phyloP scores from a whole-genome alignment of 257 asterid species.

The Solanum medicagineum region DNA sequence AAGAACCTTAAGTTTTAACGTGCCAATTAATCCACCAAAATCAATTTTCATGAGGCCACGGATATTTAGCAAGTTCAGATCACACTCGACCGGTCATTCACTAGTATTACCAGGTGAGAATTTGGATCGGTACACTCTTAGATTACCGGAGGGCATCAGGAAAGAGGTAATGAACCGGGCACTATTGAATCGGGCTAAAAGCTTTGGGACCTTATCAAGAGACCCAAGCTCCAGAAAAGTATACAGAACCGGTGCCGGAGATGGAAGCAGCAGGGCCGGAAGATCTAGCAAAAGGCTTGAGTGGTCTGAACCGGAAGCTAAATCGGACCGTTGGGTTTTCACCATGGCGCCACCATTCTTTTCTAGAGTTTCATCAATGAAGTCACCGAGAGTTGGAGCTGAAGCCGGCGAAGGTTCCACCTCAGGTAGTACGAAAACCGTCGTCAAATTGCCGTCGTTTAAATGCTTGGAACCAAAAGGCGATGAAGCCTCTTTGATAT shows the following conservation, averaged over 20 bases:
- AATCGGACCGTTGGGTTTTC: conserved; percentile 65
- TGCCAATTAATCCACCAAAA: conserved; percentile 20
- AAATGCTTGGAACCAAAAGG: conserved; percentile 57
- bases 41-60: conserved; percentile 26
- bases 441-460: conserved; percentile 50
- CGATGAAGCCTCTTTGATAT: conserved; percentile 30
- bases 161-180: conserved; percentile 73
- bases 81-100: conserved; percentile 92
- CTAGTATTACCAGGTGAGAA: conserved; percentile 60
- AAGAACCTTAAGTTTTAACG: conserved; percentile 2
- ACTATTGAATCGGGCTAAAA: conserved; percentile 35
- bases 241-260: conserved; percentile 28
- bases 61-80: conserved; percentile 43
- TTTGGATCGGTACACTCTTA: conserved; percentile 61
- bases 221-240: conserved; percentile 41
- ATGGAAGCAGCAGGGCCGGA: conserved; percentile 37
- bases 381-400: conserved; percentile 34
- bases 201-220: conserved; percentile 24
- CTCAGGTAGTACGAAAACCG: conserved; percentile 14
- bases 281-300: conserved; percentile 28
- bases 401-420: conserved; percentile 30
- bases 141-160: conserved; percentile 45
- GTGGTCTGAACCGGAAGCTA: conserved; percentile 17
- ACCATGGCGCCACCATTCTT: conserved; percentile 13
- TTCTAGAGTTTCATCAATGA: conserved; percentile 43